These are phyloP conservation scores for Coffea canephora DNA, from an alignment of 257 asterid species.

Conservation along the genomic window DNA sequence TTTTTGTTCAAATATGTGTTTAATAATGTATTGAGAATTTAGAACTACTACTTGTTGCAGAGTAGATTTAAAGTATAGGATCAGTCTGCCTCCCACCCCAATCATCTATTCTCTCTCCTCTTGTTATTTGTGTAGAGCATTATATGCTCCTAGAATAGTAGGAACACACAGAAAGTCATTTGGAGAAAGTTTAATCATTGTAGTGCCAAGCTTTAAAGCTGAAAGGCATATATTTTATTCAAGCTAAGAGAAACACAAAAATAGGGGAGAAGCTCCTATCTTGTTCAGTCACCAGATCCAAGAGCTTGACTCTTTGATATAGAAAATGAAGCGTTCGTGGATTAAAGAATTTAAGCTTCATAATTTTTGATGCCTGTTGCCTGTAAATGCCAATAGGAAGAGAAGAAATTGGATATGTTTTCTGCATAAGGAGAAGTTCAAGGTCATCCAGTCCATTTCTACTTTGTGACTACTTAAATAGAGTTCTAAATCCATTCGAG, in stretches of 20 bases:
- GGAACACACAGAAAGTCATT: background rate
- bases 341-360: no score
- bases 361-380: background rate
- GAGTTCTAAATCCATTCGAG: background rate
- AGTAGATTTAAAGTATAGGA: background rate
- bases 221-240: no score
- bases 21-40: background rate
- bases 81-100: background rate
- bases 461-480: background rate
- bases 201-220: no score
- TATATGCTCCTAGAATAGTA: background rate
- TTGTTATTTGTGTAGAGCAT: background rate
- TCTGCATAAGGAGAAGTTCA: background rate
- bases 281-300: no score
- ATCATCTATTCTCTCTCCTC: no score
- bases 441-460: background rate
- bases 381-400: background rate
- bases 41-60: background rate
- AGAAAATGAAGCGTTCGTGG: no score
- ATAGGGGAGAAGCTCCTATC: no score
- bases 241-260: no score
- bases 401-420: background rate
- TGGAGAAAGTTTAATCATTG: no score
- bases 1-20: no score
- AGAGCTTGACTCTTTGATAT: no score